These are phyloP conservation scores for Blastomyces percursus DNA, from an alignment of 2,329 filamentous ascomycete species.

Conservation along the genomic window DNA sequence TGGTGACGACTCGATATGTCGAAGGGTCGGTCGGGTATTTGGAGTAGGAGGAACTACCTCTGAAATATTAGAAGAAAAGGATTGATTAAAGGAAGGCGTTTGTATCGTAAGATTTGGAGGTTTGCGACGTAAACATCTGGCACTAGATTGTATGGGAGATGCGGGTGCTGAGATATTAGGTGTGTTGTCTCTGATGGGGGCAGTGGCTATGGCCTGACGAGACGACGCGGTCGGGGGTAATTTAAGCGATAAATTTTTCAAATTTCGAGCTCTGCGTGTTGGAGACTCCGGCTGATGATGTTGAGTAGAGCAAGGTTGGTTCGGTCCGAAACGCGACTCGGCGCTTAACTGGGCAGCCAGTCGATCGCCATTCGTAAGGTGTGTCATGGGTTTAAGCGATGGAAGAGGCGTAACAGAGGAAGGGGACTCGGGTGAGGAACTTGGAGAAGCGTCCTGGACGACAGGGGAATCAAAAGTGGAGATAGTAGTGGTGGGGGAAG, in stretches of 20 bases:
- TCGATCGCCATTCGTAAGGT: constrained; percentile 2
- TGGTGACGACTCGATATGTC: constrained; percentile 53
- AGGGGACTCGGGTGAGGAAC: constrained; percentile 84
- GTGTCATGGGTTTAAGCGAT: constrained; percentile 31
- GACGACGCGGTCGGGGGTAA: constrained; percentile 39
- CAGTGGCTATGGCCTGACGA: constrained; percentile 39
- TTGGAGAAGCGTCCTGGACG: constrained; percentile 80
- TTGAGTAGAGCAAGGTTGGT: constrained; percentile 22
- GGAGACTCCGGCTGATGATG: constrained; percentile 33
- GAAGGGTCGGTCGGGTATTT: constrained; percentile 41
- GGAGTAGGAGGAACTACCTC: constrained; percentile 50
- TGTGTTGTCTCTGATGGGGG: constrained; percentile 37
- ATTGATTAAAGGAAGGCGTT: constrained; percentile 42
- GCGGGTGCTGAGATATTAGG: constrained; percentile 41
- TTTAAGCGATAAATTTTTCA: constrained; percentile 54
- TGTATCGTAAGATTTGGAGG: constrained; percentile 51
- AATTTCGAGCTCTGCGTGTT: constrained; percentile 42
- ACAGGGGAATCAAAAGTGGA: constrained; percentile 88
- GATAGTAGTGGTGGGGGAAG: constrained; percentile 86
- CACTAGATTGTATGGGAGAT: constrained; percentile 47
- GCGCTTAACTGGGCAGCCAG: neutral
- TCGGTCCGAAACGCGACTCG: constrained; percentile 7
- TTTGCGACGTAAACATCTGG: constrained; percentile 44
- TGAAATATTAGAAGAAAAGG: constrained; percentile 38
- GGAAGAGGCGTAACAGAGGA: constrained; percentile 55